Evolutionary conservation across 352 stramenopile genomes (phyloP).

Genomic region (Globisporangium abappressorium): DNA sequence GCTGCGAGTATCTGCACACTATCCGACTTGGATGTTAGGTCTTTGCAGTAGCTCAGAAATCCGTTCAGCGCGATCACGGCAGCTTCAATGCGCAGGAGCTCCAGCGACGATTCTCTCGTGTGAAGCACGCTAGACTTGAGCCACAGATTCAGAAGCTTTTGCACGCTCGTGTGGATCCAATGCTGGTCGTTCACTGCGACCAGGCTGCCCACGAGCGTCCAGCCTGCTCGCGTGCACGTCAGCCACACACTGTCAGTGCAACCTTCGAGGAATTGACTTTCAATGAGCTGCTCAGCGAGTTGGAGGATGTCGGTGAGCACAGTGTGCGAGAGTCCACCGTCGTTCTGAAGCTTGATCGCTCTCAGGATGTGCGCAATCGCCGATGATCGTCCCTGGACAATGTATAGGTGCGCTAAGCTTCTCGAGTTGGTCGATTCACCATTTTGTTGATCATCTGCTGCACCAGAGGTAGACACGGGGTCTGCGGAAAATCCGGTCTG

Average conservation of each 20-base stretch:
- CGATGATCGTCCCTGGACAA: conserved; percentile 65
- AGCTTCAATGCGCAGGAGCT: conserved; percentile 81
- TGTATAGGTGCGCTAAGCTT: conserved; percentile 70
- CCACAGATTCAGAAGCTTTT: conserved; percentile 68
- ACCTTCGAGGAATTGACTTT: conserved; percentile 75
- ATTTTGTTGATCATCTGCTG: conserved; percentile 20
- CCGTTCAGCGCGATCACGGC: conserved; percentile 63
- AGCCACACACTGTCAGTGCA: conserved; percentile 84
- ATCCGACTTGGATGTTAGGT: conserved; percentile 25
- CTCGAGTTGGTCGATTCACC: conserved; percentile 34
- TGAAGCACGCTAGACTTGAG: conserved; percentile 75
- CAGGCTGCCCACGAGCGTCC: conserved; percentile 72
- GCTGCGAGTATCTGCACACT: conserved; percentile 57
- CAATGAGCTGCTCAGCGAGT: conserved; percentile 68
- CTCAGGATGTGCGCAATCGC: conserved; percentile 69
- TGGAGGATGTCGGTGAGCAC: conserved; percentile 62
- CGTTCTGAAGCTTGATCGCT: conserved; percentile 39
- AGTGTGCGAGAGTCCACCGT: conserved; percentile 45
- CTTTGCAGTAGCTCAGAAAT: conserved; percentile 48
- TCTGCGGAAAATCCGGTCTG: conserved; percentile 29
- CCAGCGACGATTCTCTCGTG: conserved; percentile 75
- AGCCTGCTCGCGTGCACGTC: conserved; percentile 82
- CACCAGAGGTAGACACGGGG: conserved; percentile 14
- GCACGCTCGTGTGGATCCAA: conserved; percentile 54
- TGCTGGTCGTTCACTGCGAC: conserved; percentile 61